phyloP scores from a whole-genome alignment of 306 rosid genomes.

The Vigna mungo region DNA sequence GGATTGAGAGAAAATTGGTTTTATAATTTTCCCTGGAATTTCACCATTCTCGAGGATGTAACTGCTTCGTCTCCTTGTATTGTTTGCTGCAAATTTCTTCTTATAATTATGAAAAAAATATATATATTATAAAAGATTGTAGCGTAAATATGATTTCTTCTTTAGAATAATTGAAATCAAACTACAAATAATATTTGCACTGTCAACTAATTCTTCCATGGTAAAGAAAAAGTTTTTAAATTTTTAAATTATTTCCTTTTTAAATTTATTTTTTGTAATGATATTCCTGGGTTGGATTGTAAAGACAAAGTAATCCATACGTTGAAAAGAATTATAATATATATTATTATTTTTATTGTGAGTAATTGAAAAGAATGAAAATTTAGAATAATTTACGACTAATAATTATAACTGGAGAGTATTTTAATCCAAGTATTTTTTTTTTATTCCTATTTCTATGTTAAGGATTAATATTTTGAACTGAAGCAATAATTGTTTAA shows the following conservation, averaged over 20 bases:
- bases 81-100: slow-evolving; percentile 27
- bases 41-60: slow-evolving; percentile 43
- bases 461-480: no score
- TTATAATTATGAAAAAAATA: not conserved
- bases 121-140: not conserved
- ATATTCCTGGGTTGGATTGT: no score
- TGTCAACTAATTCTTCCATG: no score
- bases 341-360: no score
- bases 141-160: not conserved
- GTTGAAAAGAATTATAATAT: not conserved
- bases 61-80: slow-evolving; percentile 27
- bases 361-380: not conserved
- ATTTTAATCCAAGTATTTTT: no score
- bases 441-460: no score
- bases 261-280: no score
- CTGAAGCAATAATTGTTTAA: no score
- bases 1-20: slow-evolving; percentile 34
- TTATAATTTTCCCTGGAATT: slow-evolving; percentile 42
- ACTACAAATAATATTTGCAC: slow-evolving; percentile 23
- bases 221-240: no score
- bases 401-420: no score
- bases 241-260: no score
- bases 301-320: no score
- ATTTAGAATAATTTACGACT: not conserved
- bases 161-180: slow-evolving; percentile 11